Base-by-base conservation (phyloP, 2,329 filamentous ascomycete genomes). In the Scleromitrula shiraiana region DNA sequence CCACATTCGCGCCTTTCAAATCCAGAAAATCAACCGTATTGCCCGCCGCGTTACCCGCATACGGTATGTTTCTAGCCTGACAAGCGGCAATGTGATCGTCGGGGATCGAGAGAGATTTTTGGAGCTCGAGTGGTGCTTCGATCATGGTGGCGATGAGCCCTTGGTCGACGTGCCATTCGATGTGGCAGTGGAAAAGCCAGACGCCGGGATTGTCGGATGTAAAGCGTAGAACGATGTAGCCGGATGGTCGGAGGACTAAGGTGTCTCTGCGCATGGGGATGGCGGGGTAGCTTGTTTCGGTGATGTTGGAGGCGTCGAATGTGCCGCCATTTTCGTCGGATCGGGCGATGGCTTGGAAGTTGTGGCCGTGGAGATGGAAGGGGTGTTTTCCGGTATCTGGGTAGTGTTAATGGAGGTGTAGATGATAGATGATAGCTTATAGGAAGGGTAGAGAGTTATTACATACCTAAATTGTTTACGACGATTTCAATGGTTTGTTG, bases 161-260 rank as follows among this genome's bases (percentile, higher is more conserved):
- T 3, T 78, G 79, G 1, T 74, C 68, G 49, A 86, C 70, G 61
- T 88, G 84, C 83, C 83, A 91, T 61, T 87, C 83, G 45, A 90
- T 83, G 62, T 91, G 86, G 65, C 85, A 90, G 66, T 89, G 85
- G 68, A 89, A 85, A 4, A 85, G 64, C 81, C 81, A 85, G 19
- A 85, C 70, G 58, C 81, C 82, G 9, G 83, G 79, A 55, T 86
- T 86, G 59, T 85, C 73, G 1, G 82, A 78, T 49, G 70, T 68
- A 67, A 83, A 84, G n/a, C 80, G 72, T 19, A 91, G 60, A 9
- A 88, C 77, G 20, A 84, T 74, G 63, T 85, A 80, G 0, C 85
- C 83, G 26, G 77, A 72, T 0, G 82, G 81, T 17, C 73, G 74
- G 0, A 88, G 65, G 2, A 83, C 74, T 0, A 85, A 65, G 0